Base-by-base conservation (phyloP, 768 basidiomycete genomes). In the Fomitopsis serialis region DNA sequence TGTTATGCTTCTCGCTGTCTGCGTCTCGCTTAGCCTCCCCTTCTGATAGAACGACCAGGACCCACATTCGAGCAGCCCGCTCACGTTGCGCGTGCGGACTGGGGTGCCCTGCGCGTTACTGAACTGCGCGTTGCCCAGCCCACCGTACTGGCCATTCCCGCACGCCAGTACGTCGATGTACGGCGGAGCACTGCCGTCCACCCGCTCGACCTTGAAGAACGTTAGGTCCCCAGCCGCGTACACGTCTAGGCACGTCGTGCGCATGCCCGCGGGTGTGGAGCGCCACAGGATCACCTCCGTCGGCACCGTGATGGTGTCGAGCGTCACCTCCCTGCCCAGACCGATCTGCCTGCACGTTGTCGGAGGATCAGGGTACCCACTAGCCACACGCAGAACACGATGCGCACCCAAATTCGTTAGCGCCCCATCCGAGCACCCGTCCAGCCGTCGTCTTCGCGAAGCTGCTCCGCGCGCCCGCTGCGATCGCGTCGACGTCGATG, bases 51-150 rank as follows among this genome's bases (percentile, higher is more conserved):
- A 29, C 13, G 5, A 32, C 35, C 42, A 21, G 15, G 47, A 64
- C 88, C 72, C 63, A 92, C 91, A 96, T 77, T 95, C 92, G n/a
- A 78, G 70, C 23, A 96, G 71, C 11, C 91, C 90, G 62, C 90
- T 92, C 53, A 96, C 75, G 42, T 81, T 82, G 69, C 84, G 92
- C 2, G 87, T 86, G 52, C 83, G 82, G 0, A 81, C 73, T 2
- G 91, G 93, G 34, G 72, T 73, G 42, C 82, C 78, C 61, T 89
- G 88, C 0, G 83, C 82, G 53, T 79, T 90, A 61, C 79, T 88
- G 71, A 79, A 92, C 17, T 72, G 59, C 0, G 73, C 78, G 56
- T 78, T 87, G 2, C 88, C 89, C 11, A 92, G 74, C 15, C 86
- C 87, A 15, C 93, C 91, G 68, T 79, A 87, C 63, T 90, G 84